Conservation (phyloP, 1,284 basidiomycete species). For the Psilocybe mexicana region DNA sequence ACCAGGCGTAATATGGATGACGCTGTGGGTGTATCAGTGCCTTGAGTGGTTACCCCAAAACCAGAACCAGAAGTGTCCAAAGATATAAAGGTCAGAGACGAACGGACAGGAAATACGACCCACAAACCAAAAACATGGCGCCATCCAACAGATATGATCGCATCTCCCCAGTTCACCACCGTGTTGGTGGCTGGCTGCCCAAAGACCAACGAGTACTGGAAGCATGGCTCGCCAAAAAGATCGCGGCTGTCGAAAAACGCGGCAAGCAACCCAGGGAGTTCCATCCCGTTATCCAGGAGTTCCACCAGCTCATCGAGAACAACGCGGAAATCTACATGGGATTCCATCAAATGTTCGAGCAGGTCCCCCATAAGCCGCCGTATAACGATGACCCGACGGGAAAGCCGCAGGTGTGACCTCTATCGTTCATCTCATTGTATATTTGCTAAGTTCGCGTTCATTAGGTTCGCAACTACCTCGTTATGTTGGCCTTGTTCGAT, state of each 20-base stretch:
- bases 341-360: conserved; percentile 10
- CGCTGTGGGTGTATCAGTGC: no score
- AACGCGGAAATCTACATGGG: conserved; percentile 8
- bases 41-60: no score
- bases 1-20: no score
- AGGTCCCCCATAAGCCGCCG: not conserved
- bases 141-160: not conserved
- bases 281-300: conserved; percentile 6
- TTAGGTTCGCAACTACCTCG: conserved; percentile 6
- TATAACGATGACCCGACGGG: conserved; percentile 3
- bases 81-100: no score
- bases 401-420: not conserved
- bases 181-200: conserved; percentile 8
- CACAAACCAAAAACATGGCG: not conserved
- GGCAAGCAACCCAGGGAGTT: not conserved
- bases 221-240: conserved; percentile 6
- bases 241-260: not conserved
- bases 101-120: no score
- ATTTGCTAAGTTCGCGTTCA: not conserved
- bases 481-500: conserved; percentile 7
- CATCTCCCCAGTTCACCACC: not conserved
- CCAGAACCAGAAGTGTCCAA: no score
- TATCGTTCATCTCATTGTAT: not conserved
- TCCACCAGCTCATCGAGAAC: conserved; percentile 4
- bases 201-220: conserved; percentile 7